Conservation (phyloP, 176 grass and related monocot species). For the Carex littledalei region DNA sequence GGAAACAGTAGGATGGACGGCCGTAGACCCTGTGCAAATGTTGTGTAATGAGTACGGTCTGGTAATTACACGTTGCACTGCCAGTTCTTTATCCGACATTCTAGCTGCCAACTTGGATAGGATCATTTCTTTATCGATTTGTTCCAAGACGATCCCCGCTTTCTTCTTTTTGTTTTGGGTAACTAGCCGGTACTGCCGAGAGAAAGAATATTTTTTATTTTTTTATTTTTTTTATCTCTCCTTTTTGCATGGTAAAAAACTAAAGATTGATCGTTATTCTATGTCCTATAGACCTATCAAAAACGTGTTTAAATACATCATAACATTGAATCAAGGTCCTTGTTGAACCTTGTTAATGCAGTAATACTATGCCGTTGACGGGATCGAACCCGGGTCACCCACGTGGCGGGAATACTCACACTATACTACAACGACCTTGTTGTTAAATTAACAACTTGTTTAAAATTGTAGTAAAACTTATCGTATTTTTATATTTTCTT, state of each 20-base stretch:
- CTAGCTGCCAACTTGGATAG: neutral
- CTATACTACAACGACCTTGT: slow-evolving; percentile 49
- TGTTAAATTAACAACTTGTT: neutral
- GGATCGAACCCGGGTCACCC: slow-evolving; percentile 48
- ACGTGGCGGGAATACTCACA: slow-evolving; percentile 47
- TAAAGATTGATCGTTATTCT: too few species aligned
- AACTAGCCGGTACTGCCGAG: neutral
- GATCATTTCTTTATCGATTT: neutral
- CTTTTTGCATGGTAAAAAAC: too few species aligned
- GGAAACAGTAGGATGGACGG: neutral
- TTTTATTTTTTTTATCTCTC: too few species aligned
- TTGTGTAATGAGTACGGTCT: neutral
- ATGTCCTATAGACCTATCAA: too few species aligned
- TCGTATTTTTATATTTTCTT: too few species aligned
- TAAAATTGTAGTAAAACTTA: too few species aligned
- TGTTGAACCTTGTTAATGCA: too few species aligned
- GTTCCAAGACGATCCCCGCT: neutral
- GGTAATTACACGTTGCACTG: neutral
- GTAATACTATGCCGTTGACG: slow-evolving; percentile 2
- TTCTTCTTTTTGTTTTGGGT: neutral
- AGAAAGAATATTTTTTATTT: too few species aligned
- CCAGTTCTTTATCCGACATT: slow-evolving; percentile 10
- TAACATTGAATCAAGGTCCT: too few species aligned
- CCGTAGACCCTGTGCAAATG: neutral
- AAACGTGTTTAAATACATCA: too few species aligned